phyloP scores from a whole-genome alignment of 306 rosid species.

The Potentilla sterilis region DNA sequence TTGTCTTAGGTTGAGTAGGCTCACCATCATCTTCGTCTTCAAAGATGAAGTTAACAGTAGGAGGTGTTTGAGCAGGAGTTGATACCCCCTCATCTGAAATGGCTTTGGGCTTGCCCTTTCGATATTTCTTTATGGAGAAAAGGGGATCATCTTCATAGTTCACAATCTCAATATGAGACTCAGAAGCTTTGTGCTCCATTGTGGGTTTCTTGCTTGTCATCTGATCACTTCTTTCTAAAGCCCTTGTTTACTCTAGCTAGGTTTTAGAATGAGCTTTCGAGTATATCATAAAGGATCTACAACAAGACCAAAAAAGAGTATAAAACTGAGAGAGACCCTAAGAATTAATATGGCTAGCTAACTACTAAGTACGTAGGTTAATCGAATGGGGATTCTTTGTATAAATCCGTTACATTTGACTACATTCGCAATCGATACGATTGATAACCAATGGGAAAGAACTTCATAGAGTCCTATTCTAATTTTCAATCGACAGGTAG shows the following conservation, averaged over 20 bases:
- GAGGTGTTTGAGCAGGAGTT: neutral
- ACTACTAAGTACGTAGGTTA: neutral
- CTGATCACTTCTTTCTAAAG: neutral
- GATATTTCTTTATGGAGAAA: neutral
- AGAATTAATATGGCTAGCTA: neutral
- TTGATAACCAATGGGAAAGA: too few species aligned
- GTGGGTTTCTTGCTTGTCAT: neutral
- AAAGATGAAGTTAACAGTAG: neutral
- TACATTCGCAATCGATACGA: neutral
- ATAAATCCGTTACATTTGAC: neutral
- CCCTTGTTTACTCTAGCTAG: neutral
- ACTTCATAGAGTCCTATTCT: neutral
- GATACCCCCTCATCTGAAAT: neutral
- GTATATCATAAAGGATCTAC: neutral
- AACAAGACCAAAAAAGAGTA: neutral
- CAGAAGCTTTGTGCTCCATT: neutral
- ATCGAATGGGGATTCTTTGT: neutral
- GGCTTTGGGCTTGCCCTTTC: neutral
- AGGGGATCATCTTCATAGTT: neutral
- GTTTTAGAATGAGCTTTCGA: neutral
- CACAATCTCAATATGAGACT: conserved; percentile 8
- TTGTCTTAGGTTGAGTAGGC: neutral
- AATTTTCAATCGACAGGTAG: too few species aligned
- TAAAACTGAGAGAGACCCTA: neutral
- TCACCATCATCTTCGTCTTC: neutral